These are phyloP conservation scores for Diaporthe helianthi DNA, from an alignment of 2,329 filamentous ascomycete genomes.

Conservation along the genomic window DNA sequence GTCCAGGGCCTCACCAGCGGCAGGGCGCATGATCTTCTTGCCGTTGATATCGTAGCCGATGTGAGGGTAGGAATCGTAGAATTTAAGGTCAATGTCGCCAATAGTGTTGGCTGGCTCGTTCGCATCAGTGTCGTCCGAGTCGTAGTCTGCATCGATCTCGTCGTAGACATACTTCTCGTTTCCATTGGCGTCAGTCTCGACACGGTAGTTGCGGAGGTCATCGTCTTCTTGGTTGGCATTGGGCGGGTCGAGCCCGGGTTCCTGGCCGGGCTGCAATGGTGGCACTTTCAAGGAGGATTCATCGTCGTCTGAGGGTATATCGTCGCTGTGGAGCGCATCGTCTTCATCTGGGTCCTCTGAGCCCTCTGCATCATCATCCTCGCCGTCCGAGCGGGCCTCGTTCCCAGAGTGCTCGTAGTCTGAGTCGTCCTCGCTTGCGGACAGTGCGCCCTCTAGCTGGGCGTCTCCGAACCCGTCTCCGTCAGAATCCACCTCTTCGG, in stretches of 20 bases:
- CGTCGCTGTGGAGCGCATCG: conserved; percentile 49
- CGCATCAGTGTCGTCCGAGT: conserved; percentile 92
- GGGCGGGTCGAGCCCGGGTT: conserved; percentile 41
- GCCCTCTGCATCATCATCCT: conserved; percentile 50
- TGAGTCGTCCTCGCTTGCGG: conserved; percentile 63
- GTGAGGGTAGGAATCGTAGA: conserved; percentile 97
- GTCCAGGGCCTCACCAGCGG: conserved; percentile 91
- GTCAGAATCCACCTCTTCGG: conserved; percentile 48
- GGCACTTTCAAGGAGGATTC: conserved; percentile 26
- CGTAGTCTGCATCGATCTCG: conserved; percentile 93
- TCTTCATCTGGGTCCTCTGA: conserved; percentile 52
- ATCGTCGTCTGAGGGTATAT: conserved; percentile 48
- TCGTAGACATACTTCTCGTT: conserved; percentile 89
- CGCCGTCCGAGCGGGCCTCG: conserved; percentile 53
- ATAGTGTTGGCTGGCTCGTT: conserved; percentile 87
- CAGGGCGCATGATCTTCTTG: conserved; percentile 95
- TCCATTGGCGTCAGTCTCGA: conserved; percentile 86
- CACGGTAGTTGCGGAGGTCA: conserved; percentile 56
- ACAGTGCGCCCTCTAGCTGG: conserved; percentile 63
- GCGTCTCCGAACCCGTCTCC: conserved; percentile 65
- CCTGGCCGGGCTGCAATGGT: conserved; percentile 31
- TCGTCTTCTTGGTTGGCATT: conserved; percentile 47
- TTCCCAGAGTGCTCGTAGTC: conserved; percentile 61
- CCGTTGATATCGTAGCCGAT: conserved; percentile 99
- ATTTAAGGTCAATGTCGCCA: conserved; percentile 89